Evolutionary conservation across 108 stramenopile species (phyloP), one percentile per base, ranked within the genome.

Genomic region (Epithemia pelagica): DNA sequence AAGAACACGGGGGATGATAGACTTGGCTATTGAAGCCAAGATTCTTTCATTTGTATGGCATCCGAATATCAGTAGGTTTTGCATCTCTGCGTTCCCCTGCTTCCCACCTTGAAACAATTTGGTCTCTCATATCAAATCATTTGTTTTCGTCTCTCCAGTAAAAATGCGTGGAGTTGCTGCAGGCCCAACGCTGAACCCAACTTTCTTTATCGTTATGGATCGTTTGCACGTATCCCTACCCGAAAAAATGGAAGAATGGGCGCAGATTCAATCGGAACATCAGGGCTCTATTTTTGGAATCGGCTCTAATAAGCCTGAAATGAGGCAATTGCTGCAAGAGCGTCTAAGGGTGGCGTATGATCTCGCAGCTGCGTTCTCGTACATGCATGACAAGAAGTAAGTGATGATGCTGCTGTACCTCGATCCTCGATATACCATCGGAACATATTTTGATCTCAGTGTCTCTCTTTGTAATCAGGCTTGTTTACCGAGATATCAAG

Each of bases 401-500:
- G 54, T 69, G 5, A 61, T n/a, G n/a, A n/a, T n/a, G n/a, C n/a
- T n/a, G n/a, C n/a, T n/a, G n/a, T n/a, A n/a, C n/a, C n/a, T n/a
- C n/a, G n/a, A n/a, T n/a, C n/a, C n/a, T n/a, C n/a, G n/a, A n/a
- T n/a, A n/a, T n/a, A n/a, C n/a, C n/a, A n/a, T n/a, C n/a, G n/a
- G n/a, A n/a, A n/a, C n/a, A n/a, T n/a, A n/a, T n/a, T n/a, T n/a
- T n/a, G n/a, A n/a, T n/a, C n/a, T n/a, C n/a, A n/a, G n/a, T n/a
- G n/a, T n/a, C n/a, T n/a, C n/a, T n/a, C n/a, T n/a, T n/a, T n/a
- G n/a, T n/a, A n/a, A n/a, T 28, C 62, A 83, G 78, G 26, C 73
- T 87, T 64, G 81, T 87, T 32, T 90, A 87, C 65, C 79, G 89
- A 59, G 85, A 90, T 64, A 74, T 87, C 68, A 78, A 78, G 58